phyloP scores from a whole-genome alignment of 179 eudicot species.

The Silene coronaria region DNA sequence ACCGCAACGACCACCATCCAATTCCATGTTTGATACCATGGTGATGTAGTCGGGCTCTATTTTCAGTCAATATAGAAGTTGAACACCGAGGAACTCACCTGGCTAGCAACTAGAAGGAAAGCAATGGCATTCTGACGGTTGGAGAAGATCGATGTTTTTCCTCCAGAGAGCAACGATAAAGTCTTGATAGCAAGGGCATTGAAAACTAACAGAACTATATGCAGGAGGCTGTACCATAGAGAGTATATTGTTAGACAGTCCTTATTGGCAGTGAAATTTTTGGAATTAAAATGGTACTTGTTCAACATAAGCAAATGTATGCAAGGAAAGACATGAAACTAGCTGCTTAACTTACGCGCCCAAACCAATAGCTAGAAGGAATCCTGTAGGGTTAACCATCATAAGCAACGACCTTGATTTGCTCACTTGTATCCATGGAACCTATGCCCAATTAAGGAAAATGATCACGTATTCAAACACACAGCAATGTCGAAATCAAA shows the following conservation, averaged over 20 bases:
- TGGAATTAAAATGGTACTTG: neutral
- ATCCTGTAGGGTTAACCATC: slow-evolving; percentile 70
- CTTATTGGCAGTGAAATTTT: neutral
- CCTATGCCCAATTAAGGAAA: slow-evolving; percentile 35
- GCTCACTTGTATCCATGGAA: slow-evolving; percentile 96
- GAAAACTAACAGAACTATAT: slow-evolving; percentile 58
- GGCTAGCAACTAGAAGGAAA: slow-evolving; percentile 82
- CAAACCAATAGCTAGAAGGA: slow-evolving; percentile 64
- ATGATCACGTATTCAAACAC: neutral
- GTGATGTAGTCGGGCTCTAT: neutral
- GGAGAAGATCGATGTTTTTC: slow-evolving; percentile 58
- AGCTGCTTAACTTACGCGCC: slow-evolving; percentile 59
- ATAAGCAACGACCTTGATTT: slow-evolving; percentile 80
- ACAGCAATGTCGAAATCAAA: neutral
- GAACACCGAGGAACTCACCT: slow-evolving; percentile 36
- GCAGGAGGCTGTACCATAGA: slow-evolving; percentile 55
- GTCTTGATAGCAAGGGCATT: slow-evolving; percentile 58
- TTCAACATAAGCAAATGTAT: neutral
- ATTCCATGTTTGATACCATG: neutral
- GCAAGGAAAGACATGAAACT: neutral
- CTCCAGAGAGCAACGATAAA: slow-evolving; percentile 58
- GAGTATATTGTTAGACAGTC: slow-evolving; percentile 5
- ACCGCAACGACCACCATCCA: neutral
- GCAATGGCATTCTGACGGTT: slow-evolving; percentile 64
- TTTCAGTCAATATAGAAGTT: neutral